phyloP scores from a whole-genome alignment of 352 stramenopile genomes.

The Phytophthora nicotianae region DNA sequence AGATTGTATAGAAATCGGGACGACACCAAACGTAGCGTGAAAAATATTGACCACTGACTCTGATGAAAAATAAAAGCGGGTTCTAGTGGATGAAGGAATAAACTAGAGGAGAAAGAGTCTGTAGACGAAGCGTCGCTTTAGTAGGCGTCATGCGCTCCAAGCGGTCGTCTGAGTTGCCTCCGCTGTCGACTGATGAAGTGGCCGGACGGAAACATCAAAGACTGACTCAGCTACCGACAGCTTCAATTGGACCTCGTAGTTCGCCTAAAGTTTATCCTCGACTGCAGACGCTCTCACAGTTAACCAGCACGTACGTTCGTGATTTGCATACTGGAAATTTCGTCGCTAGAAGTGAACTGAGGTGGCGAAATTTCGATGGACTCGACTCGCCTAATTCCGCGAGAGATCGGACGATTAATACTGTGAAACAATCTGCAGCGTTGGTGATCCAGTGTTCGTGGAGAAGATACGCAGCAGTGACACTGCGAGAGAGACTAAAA shows the following conservation, averaged over 20 bases:
- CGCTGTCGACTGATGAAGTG: constrained; percentile 10
- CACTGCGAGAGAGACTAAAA: constrained; percentile 29
- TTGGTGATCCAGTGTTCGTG: constrained; percentile 62
- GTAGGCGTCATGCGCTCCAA: constrained; percentile 17
- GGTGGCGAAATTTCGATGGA: constrained; percentile 45
- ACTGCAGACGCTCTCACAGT: constrained; percentile 51
- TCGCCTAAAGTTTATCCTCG: constrained; percentile 36
- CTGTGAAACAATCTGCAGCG: constrained; percentile 39
- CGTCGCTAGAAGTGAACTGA: constrained; percentile 45
- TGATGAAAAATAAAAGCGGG: constrained; percentile 29
- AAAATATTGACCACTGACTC: constrained; percentile 24
- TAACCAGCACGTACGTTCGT: constrained; percentile 46
- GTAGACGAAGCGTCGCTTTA: constrained; percentile 22
- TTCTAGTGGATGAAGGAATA: constrained; percentile 14
- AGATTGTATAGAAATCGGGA: constrained; percentile 41
- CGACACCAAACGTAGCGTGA: constrained; percentile 19
- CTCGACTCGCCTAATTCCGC: constrained; percentile 32
- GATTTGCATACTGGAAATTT: constrained; percentile 50
- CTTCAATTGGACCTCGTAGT: constrained; percentile 6
- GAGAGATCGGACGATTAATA: constrained; percentile 21
- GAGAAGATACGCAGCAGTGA: constrained; percentile 38
- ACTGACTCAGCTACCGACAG: constrained; percentile 2
- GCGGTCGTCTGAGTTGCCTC: constrained; percentile 18
- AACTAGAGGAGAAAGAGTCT: neutral
- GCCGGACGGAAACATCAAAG: constrained; percentile 10